Evolutionary conservation across 306 rosid species (phyloP), one percentile per base, ranked within the genome.

Genomic region (Cucumis cinereus): DNA sequence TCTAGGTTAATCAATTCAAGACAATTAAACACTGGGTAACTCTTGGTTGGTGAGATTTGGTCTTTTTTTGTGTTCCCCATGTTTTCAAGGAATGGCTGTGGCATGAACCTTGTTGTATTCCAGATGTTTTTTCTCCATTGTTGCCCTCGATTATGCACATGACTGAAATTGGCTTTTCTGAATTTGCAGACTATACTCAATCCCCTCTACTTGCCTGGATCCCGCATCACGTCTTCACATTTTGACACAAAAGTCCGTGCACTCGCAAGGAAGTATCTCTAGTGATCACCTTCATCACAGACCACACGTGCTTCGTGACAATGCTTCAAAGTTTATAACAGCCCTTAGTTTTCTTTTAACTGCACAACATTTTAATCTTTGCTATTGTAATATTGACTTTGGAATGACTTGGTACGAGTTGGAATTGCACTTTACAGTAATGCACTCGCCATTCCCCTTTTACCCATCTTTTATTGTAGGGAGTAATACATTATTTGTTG

Each of bases 161-260:
- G 74, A 53, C 79, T 30, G 54, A 24, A 35, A 53, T 20, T 75
- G 28, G 22, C 66, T 78, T 77, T 77, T 87, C 81, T 76, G 50
- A 73, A 82, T 80, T 81, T 78, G 87, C 97, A 93, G 97, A 87
- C 82, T 64, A 93, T 93, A 54, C 98, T 91, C 28, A 93, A 91
- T 86, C 97, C 98, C 58, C 84, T 90, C 61, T 91, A 93, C 84
- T 77, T 93, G 79, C 96, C 98, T 78, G 98, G 97, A 80, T 91
- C 98, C n/a, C 93, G 96, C 81, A 83, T 93, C 74, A 57, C 97
- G 0, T 93, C 98, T 36, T 91, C 98, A 15, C 98, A 91, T 82
- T 93, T 93, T 66, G 97, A 93, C 78, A 93, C 98, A 19, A 93
- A 93, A 83, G 98, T 93, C 14, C 92, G 98, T 10, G 97, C 96